Evolutionary conservation across 106 monocot species (phyloP), one percentile per base, ranked within the genome.

Genomic region (Dioscorea dumetorum): DNA sequence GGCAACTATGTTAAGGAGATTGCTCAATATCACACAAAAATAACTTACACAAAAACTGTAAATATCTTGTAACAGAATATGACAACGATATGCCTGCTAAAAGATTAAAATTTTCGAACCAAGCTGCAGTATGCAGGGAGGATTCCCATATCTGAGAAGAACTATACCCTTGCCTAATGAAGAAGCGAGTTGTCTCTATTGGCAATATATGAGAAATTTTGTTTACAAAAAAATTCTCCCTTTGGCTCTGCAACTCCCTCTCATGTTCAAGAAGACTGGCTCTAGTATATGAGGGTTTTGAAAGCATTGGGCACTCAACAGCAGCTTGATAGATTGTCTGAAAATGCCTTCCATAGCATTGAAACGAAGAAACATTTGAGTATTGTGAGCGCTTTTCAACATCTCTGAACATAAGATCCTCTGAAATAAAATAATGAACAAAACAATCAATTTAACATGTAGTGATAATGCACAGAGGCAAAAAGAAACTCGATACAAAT

Each of bases 111-210:
- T 22, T 22, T 22, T 4, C 5, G 21, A 12, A 59, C 28, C 28
- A 28, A 28, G 28, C 28, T 1, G 28, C 28, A 28, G 28, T 28
- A 28, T 28, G 28, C 28, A 28, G 3, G 28, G 28, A 28, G 28
- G 28, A 28, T 22, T 22, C 20, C 59, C 22, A 20, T 15, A 13
- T 54, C 5, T 54, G 54, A 54, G 18, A 59, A 58, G 73, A 68
- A 49, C 15, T 23, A 57, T 77, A 82, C 82, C 73, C 63, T 66
- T 66, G 69, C 64, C 0, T 58, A 70, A 74, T 70, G 41, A 65
- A 31, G 24, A 48, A 53, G 13, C 34, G 6, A 33, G 32, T 51
- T 12, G 48, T 4, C 49, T 67, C 28, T 49, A 70, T 1, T 17
- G 17, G 64, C 33, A 20, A 24, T 48, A n/a, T 22, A 68, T 60